Evolutionary conservation across 1,284 basidiomycete genomes (phyloP).

Genomic region (Apiotrichum porosum): DNA sequence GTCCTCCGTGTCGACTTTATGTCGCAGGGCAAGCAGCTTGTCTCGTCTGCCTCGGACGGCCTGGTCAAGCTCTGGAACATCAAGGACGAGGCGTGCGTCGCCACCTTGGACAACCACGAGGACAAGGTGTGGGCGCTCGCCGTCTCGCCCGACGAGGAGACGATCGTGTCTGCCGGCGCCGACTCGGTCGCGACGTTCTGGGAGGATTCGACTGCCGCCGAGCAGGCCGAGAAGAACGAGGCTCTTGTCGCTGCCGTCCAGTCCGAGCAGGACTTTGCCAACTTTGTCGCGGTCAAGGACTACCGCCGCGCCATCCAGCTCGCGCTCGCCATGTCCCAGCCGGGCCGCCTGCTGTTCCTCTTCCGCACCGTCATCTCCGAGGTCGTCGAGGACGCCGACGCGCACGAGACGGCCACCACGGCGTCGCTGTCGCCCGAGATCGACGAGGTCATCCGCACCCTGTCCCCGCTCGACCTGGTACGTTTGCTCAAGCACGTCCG

Average conservation of each 20-base stretch:
- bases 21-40: slow-evolving; percentile 75
- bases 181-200: slow-evolving; percentile 92
- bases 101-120: slow-evolving; percentile 92
- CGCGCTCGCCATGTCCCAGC: slow-evolving; percentile 87
- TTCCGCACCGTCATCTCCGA: slow-evolving; percentile 61
- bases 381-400: slow-evolving; percentile 2
- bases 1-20: slow-evolving; percentile 91
- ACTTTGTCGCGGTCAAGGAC: slow-evolving; percentile 81
- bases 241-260: slow-evolving; percentile 67
- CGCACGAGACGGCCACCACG: not conserved
- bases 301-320: slow-evolving; percentile 87
- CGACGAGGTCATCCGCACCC: slow-evolving; percentile 72
- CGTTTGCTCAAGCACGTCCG: slow-evolving; percentile 76
- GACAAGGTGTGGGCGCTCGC: slow-evolving; percentile 95
- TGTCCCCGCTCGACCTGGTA: slow-evolving; percentile 68
- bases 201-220: slow-evolving; percentile 83
- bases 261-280: slow-evolving; percentile 91
- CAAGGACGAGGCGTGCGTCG: slow-evolving; percentile 75
- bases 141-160: slow-evolving; percentile 68
- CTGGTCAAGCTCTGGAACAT: slow-evolving; percentile 95
- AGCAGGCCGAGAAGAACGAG: slow-evolving; percentile 62
- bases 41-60: slow-evolving; percentile 87
- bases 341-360: slow-evolving; percentile 75
- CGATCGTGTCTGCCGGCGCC: slow-evolving; percentile 84
- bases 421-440: slow-evolving; percentile 65